These are phyloP conservation scores for Botryotinia convoluta DNA, from an alignment of 2,329 filamentous ascomycete genomes.

Conservation along the genomic window DNA sequence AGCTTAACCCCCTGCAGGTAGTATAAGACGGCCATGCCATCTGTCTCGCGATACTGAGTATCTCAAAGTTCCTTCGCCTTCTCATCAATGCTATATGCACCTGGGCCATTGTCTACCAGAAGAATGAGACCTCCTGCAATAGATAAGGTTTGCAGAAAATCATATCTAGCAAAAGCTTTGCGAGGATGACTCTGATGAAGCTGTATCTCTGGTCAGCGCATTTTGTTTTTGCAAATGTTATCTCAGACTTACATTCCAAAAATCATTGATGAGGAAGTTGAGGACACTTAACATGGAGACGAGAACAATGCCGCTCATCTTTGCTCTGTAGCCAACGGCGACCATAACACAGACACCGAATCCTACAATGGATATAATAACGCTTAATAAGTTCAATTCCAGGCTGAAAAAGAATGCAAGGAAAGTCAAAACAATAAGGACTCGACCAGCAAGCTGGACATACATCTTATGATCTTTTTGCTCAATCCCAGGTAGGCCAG, in stretches of 20 bases:
- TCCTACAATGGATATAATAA: conserved; percentile 79
- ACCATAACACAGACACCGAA: conserved; percentile 96
- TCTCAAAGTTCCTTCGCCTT: conserved; percentile 80
- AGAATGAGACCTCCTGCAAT: conserved; percentile 96
- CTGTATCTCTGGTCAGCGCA: conserved; percentile 45
- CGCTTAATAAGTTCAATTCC: conserved; percentile 84
- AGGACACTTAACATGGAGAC: conserved; percentile 94
- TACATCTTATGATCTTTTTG: conserved; percentile 99
- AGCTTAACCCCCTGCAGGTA: neutral
- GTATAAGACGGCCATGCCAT: neutral
- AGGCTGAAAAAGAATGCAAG: conserved; percentile 95
- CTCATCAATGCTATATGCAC: conserved; percentile 97
- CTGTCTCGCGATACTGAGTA: neutral
- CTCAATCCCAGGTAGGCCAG: conserved; percentile 87
- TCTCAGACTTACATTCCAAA: conserved; percentile 81
- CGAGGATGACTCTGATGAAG: conserved; percentile 97
- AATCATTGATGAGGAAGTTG: conserved; percentile 98
- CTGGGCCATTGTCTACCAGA: conserved; percentile 96
- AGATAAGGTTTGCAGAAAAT: conserved; percentile 99
- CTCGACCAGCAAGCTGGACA: conserved; percentile 94
- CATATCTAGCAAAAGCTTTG: conserved; percentile 99
- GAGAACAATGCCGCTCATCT: conserved; percentile 93
- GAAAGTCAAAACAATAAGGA: conserved; percentile 96
- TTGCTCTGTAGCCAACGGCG: conserved; percentile 98
- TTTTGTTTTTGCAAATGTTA: conserved; percentile 11